These are phyloP conservation scores for Saccharomycopsis microspora DNA, from an alignment of 805 yeast species.

Conservation along the genomic window DNA sequence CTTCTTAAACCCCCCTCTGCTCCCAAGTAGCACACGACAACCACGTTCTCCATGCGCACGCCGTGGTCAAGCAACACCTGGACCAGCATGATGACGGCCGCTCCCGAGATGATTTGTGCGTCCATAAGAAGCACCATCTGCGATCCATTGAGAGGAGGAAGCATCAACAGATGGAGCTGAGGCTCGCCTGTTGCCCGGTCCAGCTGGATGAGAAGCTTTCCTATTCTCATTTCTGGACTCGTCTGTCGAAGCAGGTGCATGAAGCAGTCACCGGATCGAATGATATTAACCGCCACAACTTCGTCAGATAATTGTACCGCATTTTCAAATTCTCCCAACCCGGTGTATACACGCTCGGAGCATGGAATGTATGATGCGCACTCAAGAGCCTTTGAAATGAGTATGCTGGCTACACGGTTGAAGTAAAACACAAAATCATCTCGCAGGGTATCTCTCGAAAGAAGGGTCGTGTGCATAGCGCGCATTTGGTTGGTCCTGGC, in stretches of 20 bases:
- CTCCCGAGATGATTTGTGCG: conserved; percentile 85
- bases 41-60: conserved; percentile 47
- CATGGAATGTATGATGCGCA: conserved; percentile 19
- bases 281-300: conserved; percentile 64
- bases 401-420: conserved; percentile 64
- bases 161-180: conserved; percentile 67
- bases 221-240: conserved; percentile 67
- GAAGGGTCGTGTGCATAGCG: conserved; percentile 62
- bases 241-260: conserved; percentile 67
- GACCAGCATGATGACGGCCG: conserved; percentile 89
- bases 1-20: conserved; percentile 71
- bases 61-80: conserved; percentile 80
- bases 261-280: conserved; percentile 90
- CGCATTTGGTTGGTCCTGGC: conserved; percentile 49
- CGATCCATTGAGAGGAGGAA: conserved; percentile 34
- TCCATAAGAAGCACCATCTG: conserved; percentile 61
- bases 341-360: conserved; percentile 1
- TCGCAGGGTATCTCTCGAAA: conserved; percentile 41
- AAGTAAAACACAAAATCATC: conserved; percentile 82
- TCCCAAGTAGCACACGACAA: conserved; percentile 61
- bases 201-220: conserved; percentile 79
- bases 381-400: conserved; percentile 62
- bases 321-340: conserved; percentile 4
- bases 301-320: conserved; percentile 24
- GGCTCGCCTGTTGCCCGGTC: conserved; percentile 92